Conservation (phyloP, 2,329 filamentous ascomycete species). For the Cladosporium sp. region DNA sequence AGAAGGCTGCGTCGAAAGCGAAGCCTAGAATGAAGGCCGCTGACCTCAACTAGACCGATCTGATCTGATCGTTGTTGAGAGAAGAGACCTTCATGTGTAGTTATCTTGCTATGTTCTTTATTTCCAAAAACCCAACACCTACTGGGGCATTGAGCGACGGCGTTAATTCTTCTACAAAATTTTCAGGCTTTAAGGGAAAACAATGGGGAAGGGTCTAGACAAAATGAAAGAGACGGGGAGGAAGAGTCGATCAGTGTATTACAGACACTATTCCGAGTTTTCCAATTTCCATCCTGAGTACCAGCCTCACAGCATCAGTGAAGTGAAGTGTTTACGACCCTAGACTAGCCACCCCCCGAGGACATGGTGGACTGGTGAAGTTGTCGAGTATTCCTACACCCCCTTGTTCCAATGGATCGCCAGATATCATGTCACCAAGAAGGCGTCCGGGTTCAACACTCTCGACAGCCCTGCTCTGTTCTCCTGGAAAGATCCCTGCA, state of each 20-base stretch:
- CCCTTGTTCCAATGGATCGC: background rate
- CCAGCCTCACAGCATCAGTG: background rate
- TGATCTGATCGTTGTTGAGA: background rate
- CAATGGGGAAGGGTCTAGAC: background rate
- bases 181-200: background rate
- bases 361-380: too few species aligned
- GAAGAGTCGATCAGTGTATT: background rate
- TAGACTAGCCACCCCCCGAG: background rate
- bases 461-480: background rate
- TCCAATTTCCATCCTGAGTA: background rate
- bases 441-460: background rate
- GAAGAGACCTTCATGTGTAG: background rate
- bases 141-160: conserved; percentile 18
- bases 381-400: background rate
- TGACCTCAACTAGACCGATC: conserved; percentile 24
- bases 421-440: background rate
- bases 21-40: conserved; percentile 26
- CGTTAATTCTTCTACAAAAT: conserved; percentile 9
- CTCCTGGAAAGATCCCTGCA: too few species aligned
- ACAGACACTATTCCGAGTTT: background rate
- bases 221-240: background rate
- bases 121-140: conserved; percentile 2
- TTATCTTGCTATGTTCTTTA: conserved; percentile 10
- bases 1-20: conserved; percentile 16
- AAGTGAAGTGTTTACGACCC: background rate